Percentiles rank a stretch among this genome's conserved stretches.
These are phyloP conservation scores for Mollisiaceae sp. DNA, from an alignment of 2,329 filamentous ascomycete species.

Conservation along the genomic window DNA sequence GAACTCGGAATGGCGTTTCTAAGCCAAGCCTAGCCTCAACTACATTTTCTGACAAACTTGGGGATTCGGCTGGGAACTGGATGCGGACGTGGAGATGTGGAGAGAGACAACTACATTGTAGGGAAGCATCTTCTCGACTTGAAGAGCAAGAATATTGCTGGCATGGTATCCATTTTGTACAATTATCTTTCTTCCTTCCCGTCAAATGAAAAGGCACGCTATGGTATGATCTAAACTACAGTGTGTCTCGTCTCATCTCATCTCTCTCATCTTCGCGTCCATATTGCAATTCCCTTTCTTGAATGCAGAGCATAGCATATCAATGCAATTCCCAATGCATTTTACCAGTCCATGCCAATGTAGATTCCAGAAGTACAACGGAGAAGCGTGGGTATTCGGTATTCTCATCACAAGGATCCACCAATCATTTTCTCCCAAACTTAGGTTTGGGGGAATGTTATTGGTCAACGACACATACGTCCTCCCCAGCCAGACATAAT, in stretches of 20 bases:
- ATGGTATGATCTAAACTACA: slow-evolving; percentile 26
- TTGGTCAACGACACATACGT: too few species aligned
- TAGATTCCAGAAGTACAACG: slow-evolving; percentile 18
- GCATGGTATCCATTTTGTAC: slow-evolving; percentile 21
- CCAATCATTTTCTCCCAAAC: too few species aligned
- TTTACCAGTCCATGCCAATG: slow-evolving; percentile 9
- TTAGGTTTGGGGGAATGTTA: too few species aligned
- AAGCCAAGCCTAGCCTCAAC: too few species aligned
- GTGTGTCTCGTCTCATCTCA: slow-evolving; percentile 11
- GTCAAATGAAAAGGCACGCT: slow-evolving; percentile 13
- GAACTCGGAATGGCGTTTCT: too few species aligned
- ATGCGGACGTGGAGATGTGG: slow-evolving; percentile 12
- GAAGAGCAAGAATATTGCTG: not conserved
- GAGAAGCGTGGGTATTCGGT: slow-evolving; percentile 25
- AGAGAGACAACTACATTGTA: not conserved
- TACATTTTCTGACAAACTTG: not conserved
- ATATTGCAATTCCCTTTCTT: slow-evolving; percentile 8
- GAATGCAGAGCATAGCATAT: slow-evolving; percentile 14
- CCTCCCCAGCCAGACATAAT: not conserved
- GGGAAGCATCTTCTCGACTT: not conserved
- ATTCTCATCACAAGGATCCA: slow-evolving; percentile 3
- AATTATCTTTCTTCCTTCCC: slow-evolving; percentile 20
- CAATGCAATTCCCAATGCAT: slow-evolving; percentile 13
- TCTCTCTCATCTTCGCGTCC: slow-evolving; percentile 21
- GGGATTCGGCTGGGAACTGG: not conserved